Conservation (phyloP, 208 protist genomes). For the Blastocrithidia nonstop region DNA sequence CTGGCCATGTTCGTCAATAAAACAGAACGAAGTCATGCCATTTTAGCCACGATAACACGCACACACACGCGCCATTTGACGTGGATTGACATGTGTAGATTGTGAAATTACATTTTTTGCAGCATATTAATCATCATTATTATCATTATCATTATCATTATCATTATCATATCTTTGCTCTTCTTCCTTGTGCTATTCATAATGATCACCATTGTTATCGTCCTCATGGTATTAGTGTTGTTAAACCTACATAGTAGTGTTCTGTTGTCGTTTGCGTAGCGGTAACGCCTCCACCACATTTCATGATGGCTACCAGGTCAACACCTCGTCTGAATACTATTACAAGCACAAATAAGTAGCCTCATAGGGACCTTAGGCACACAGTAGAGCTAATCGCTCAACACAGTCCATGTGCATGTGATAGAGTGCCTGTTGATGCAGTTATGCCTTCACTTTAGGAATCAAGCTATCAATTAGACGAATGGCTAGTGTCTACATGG, state of each 20-base stretch:
- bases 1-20: constrained; percentile 64
- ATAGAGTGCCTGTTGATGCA: constrained; percentile 32
- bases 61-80: no score
- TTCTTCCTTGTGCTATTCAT: no score
- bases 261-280: no score
- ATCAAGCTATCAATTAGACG: constrained; percentile 34
- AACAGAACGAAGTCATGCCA: constrained; percentile 47
- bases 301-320: constrained; percentile 64
- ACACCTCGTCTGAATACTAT: constrained; percentile 23
- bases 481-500: constrained; percentile 40
- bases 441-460: constrained; percentile 41
- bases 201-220: not conserved
- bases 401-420: constrained; percentile 17
- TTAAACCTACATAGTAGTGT: no score
- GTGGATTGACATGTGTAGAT: no score
- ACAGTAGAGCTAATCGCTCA: constrained; percentile 35
- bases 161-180: not conserved
- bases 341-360: constrained; percentile 34
- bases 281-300: constrained; percentile 75
- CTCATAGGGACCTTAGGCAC: constrained; percentile 50
- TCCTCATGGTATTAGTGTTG: not conserved
- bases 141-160: no score
- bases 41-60: constrained; percentile 51
- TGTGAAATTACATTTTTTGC: no score
- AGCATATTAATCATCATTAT: not conserved